Base-by-base conservation (phyloP, 768 basidiomycete genomes). In the Rubroboletus satanas region DNA sequence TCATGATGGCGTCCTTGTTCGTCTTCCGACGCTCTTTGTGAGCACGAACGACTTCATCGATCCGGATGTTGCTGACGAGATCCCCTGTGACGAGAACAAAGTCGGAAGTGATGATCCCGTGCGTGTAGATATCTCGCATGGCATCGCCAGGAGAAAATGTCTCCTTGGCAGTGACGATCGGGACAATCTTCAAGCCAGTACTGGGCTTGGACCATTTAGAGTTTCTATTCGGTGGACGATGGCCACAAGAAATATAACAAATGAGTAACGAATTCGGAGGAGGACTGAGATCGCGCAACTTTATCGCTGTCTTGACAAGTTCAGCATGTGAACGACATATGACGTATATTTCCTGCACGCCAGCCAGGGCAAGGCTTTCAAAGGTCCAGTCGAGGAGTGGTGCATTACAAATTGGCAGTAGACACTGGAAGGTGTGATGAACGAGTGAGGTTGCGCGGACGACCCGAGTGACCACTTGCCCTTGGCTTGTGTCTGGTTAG, bases 341-440 rank as follows among this genome's bases (percentile, higher is more conserved):
- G 44, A 99, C 88, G 69, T 97, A 96, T 55, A 97, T 90, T 73
- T 98, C 92, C 68, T 95, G 91, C 35, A 99, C 93, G 51, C 93
- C 93, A 33, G 93, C 92, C n/a, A 97, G 78, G 29, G 92, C 86
- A 35, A 99, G 82, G 68, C 89, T 89, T 68, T 99, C 97, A 56
- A 98, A 87, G 4, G 97, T 98, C 94, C 96, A 98, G 63, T 93
- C 91, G 33, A 99, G 79, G 31, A 99, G 74, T 5, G 94, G 88
- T 0, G 90, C 88, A 71, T 98, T 98, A 74, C 94, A 94, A 61
- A 98, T 82, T 1, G 96, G 97, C 23, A 98, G 77, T 11, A 98
- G 79, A 71, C 92, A 95, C 92, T 95, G 58, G 54, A 26, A 57
- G 61, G 47, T 43, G 54, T 56, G 62, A 62, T 54, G 45, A 59